Evolutionary conservation across 352 stramenopile genomes (phyloP).

Genomic region (Pythium folliculosum): DNA sequence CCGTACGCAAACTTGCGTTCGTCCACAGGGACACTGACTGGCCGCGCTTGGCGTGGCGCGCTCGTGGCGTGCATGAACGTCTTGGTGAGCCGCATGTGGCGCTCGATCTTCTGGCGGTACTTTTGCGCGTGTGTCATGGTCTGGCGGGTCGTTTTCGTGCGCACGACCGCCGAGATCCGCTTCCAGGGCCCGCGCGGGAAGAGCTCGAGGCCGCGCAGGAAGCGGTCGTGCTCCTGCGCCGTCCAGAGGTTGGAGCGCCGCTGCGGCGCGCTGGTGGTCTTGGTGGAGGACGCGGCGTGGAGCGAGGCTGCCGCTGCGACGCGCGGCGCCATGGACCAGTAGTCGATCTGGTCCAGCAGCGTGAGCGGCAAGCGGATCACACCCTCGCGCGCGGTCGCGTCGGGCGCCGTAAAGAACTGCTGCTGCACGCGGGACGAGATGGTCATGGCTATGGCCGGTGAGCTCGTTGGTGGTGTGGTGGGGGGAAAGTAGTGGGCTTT

Average conservation of each 20-base stretch:
- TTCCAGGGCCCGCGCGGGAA: constrained; percentile 7
- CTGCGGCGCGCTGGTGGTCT: neutral
- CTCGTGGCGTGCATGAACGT: neutral
- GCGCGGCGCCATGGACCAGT: constrained; percentile 4
- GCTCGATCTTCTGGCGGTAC: constrained; percentile 35
- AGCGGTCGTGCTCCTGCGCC: constrained; percentile 11
- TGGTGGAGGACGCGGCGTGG: neutral
- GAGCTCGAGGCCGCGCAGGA: constrained; percentile 11
- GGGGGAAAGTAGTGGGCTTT: no score
- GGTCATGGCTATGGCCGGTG: neutral
- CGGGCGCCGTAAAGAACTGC: constrained; percentile 6
- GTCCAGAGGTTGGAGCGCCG: constrained; percentile 11
- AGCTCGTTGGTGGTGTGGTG: neutral
- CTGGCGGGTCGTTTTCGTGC: constrained; percentile 50
- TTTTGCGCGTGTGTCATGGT: constrained; percentile 69
- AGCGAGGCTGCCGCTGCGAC: neutral
- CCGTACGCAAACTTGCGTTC: no score
- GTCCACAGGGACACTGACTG: neutral
- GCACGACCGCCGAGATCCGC: constrained; percentile 28
- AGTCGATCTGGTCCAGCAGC: constrained; percentile 7
- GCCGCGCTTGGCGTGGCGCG: no score
- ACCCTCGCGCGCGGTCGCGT: neutral
- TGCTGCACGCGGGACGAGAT: constrained; percentile 2
- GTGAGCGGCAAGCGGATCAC: constrained; percentile 12
- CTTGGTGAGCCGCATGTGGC: constrained; percentile 3